These are phyloP conservation scores for Lolium rigidum DNA, from an alignment of 176 grass and related monocot species.

Conservation along the genomic window DNA sequence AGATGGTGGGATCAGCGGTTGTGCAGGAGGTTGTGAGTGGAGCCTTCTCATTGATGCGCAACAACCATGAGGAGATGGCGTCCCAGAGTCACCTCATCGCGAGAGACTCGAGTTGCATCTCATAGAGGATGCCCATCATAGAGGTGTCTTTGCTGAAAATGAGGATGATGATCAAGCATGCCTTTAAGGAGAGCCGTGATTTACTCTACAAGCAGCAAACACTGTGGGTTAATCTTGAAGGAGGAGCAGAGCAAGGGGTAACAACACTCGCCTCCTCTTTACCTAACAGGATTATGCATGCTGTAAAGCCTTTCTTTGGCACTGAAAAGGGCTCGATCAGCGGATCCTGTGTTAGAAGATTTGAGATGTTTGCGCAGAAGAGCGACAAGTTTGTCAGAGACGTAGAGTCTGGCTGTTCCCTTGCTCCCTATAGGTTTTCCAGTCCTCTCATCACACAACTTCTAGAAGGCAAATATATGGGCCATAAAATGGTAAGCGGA, in stretches of 20 bases:
- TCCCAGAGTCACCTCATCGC: background rate
- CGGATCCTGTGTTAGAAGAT: background rate
- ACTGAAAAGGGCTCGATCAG: fast-evolving
- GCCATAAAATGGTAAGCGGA: no score
- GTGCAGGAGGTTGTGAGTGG: background rate
- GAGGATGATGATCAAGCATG: background rate
- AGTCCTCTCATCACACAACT: background rate
- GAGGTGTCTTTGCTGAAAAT: background rate
- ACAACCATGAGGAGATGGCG: background rate
- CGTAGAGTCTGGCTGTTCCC: conserved; percentile 12
- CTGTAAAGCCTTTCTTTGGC: background rate
- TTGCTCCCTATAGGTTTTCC: background rate
- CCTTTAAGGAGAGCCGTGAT: background rate
- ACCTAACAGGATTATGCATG: background rate
- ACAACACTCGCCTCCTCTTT: background rate
- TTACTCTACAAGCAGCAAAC: background rate
- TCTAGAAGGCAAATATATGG: background rate
- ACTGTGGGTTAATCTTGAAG: no score
- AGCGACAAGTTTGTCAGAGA: background rate
- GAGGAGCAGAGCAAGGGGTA: background rate
- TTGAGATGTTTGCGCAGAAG: background rate
- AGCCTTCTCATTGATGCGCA: background rate
- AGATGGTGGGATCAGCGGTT: background rate
- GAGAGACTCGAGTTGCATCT: no score
- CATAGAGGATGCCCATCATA: background rate